phyloP scores from a whole-genome alignment of 495 filamentous ascomycete genomes.

The Podospora anserina region DNA sequence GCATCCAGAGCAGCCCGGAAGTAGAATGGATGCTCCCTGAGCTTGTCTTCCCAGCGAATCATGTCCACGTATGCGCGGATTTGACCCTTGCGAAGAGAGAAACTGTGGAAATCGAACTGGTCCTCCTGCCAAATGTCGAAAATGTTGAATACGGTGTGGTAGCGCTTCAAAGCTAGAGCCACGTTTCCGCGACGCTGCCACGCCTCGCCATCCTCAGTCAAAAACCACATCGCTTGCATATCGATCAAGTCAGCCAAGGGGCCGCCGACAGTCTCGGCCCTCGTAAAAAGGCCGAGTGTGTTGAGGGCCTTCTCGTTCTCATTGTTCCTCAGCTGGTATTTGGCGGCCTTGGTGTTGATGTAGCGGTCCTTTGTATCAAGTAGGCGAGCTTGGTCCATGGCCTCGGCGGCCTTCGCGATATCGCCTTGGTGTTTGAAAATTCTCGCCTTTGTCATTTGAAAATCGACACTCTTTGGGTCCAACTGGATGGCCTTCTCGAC shows the following conservation, averaged over 20 bases:
- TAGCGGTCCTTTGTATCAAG: conserved; percentile 89
- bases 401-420: conserved; percentile 70
- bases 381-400: conserved; percentile 82
- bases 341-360: conserved; percentile 97
- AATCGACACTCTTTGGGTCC: conserved; percentile 77
- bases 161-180: conserved; percentile 86
- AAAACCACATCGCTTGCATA: conserved; percentile 98
- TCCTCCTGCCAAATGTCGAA: conserved; percentile 98
- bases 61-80: conserved; percentile 93
- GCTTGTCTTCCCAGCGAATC: conserved; percentile 89
- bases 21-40: conserved; percentile 92
- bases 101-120: conserved; percentile 98
- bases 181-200: conserved; percentile 79
- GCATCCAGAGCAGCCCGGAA: conserved; percentile 80
- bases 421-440: conserved; percentile 93
- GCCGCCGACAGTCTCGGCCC: conserved; percentile 78
- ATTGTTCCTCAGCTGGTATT: conserved; percentile 93
- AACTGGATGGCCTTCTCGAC: conserved; percentile 80
- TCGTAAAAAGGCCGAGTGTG: conserved; percentile 93
- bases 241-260: conserved; percentile 88
- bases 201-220: conserved; percentile 91
- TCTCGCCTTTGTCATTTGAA: conserved; percentile 90
- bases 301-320: conserved; percentile 78
- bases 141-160: conserved; percentile 79
- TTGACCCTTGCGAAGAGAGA: conserved; percentile 92